Evolutionary conservation across 495 filamentous ascomycete genomes (phyloP).

Genomic region (Neurospora terricola): DNA sequence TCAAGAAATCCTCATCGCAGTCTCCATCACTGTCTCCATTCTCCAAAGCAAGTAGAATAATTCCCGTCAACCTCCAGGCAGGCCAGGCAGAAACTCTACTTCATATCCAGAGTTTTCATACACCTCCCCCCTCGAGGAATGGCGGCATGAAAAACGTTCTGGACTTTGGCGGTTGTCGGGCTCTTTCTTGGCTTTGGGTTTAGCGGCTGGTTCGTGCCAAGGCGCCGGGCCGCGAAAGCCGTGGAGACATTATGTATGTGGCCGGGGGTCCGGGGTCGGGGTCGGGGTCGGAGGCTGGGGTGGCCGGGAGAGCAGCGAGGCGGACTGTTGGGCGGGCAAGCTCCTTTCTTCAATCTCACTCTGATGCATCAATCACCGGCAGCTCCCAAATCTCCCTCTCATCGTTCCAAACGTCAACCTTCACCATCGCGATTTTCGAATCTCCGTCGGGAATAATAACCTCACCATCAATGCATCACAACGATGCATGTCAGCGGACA

Average conservation of each 20-base stretch:
- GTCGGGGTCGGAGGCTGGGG: background rate
- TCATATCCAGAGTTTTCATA: background rate
- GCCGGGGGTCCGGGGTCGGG: background rate
- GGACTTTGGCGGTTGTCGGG: background rate
- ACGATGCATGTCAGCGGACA: too few relatives aligned
- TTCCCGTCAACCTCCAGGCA: background rate
- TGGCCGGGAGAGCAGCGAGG: background rate
- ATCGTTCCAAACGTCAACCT: too few relatives aligned
- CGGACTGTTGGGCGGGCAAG: background rate
- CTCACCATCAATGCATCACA: background rate
- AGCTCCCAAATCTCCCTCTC: too few relatives aligned
- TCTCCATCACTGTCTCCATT: too few relatives aligned
- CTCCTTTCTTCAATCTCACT: too few relatives aligned
- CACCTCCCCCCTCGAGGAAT: background rate
- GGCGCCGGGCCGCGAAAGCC: background rate
- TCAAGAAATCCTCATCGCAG: background rate
- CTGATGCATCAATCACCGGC: too few relatives aligned
- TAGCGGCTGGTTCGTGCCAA: background rate
- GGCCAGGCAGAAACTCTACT: background rate
- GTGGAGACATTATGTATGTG: background rate
- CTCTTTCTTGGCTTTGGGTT: background rate
- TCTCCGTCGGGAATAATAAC: background rate
- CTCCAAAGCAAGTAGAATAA: background rate
- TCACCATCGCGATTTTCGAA: background rate
- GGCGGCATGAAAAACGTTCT: background rate